Conservation (phyloP, 805 yeast genomes). For the Schwanniomyces occidentalis region DNA sequence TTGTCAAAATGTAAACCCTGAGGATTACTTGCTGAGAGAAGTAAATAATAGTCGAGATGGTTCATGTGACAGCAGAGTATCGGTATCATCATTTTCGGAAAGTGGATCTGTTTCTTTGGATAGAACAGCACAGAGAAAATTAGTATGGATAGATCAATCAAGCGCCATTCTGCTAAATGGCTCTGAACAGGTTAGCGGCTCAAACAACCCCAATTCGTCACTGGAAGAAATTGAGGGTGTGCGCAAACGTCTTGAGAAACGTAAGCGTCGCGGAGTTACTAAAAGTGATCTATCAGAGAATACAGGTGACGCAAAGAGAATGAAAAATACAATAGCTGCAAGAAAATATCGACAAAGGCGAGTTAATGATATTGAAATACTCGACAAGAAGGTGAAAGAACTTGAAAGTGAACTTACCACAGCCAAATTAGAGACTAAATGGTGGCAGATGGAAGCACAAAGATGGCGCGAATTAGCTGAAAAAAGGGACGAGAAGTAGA, state of each 20-base stretch:
- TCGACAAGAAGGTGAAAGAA: slow-evolving; percentile 7
- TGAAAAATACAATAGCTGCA: slow-evolving; percentile 10
- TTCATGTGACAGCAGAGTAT: neutral
- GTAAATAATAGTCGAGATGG: neutral
- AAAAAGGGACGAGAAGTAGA: slow-evolving; percentile 3
- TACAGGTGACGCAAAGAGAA: slow-evolving; percentile 4
- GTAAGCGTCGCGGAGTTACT: slow-evolving; percentile 2
- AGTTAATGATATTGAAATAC: slow-evolving; percentile 9
- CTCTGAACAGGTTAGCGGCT: neutral
- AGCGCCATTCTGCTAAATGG: neutral
- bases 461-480: slow-evolving; percentile 8
- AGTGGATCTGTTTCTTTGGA: neutral
- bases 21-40: neutral
- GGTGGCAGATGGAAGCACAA: slow-evolving; percentile 12
- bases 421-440: slow-evolving; percentile 7
- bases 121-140: neutral
- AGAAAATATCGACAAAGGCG: slow-evolving; percentile 9
- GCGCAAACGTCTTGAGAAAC: slow-evolving; percentile 6
- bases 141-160: slow-evolving; percentile 9
- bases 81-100: neutral
- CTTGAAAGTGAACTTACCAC: slow-evolving; percentile 8
- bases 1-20: neutral
- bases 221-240: slow-evolving; percentile 5
- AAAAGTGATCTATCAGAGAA: neutral
- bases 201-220: neutral